Evolutionary conservation across 2,329 filamentous ascomycete species (phyloP), one percentile per base, ranked within the genome.

Genomic region (Botryotinia globosa): DNA sequence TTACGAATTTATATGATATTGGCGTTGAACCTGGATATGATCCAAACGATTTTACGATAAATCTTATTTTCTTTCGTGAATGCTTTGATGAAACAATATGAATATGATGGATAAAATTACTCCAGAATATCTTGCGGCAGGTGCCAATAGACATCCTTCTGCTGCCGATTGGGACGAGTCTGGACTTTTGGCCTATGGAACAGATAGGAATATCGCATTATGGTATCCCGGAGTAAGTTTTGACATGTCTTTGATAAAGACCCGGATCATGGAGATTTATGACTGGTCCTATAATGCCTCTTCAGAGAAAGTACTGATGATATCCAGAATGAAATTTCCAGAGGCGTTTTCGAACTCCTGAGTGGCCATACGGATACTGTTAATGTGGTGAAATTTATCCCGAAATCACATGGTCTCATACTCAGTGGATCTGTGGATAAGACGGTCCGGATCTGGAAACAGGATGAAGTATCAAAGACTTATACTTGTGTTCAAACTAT

Each of bases 131-230:
- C 75, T 81, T 45, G 77, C 93, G 64, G 90, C 91, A 75, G 96
- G 96, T 74, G 95, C 94, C 64, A 99, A 98, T 82, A 88, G 95
- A 78, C 93, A 98, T 79, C 92, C 95, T 29, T 90, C 91, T 25
- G 92, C 94, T 42, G 94, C 95, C 42, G 95, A 98, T 83, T 99
- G 96, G 96, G 90, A 92, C 80, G 83, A 87, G 75, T 84, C 85
- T 32, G 92, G 92, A 16, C 81, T 94, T 62, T 85, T 99, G 71
- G 96, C 94, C 44, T 99, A 93, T 83, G 96, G 96, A 45, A 91
- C 94, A 14, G 93, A 97, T 82, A 90, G 91, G 77, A 96, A 96
- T 83, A 87, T 99, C 77, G 95, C 94, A 61, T 81, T 98, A 58
- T 99, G 96, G 96, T 86, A 90, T 80, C 94, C 94, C 72, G 82